phyloP scores from a whole-genome alignment of 371 early-diverging fungal species.

The Mortierella sp. region DNA sequence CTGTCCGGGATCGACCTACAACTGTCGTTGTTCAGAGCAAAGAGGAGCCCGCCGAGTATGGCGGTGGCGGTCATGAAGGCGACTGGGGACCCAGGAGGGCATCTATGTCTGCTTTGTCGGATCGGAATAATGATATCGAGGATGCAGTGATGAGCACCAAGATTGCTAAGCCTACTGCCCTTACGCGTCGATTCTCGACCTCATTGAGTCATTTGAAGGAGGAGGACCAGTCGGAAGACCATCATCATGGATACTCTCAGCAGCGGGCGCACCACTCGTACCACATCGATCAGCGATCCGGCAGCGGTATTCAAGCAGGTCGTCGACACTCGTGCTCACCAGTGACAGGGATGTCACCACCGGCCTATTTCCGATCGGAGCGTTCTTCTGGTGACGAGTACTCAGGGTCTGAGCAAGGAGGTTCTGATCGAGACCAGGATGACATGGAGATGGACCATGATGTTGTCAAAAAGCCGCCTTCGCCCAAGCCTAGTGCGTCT shows the following conservation, averaged over 20 bases:
- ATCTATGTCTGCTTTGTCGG: not conserved
- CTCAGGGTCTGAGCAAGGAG: constrained; percentile 34
- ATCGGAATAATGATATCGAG: constrained; percentile 7
- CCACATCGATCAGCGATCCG: constrained; percentile 20
- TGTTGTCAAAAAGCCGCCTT: constrained; percentile 11
- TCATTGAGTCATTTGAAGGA: constrained; percentile 38
- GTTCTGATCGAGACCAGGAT: constrained; percentile 34
- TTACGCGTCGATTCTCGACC: constrained; percentile 42
- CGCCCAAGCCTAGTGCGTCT: constrained; percentile 18
- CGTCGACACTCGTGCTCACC: constrained; percentile 8
- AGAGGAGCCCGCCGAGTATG: constrained; percentile 4
- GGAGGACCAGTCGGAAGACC: constrained; percentile 33
- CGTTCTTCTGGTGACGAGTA: constrained; percentile 29
- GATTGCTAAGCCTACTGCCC: constrained; percentile 13
- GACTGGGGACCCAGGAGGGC: constrained; percentile 1
- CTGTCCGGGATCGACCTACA: constrained; percentile 7
- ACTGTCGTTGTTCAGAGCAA: constrained; percentile 37
- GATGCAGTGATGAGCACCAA: constrained; percentile 25
- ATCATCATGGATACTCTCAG: not conserved
- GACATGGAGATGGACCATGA: constrained; percentile 22
- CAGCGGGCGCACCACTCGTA: constrained; percentile 18
- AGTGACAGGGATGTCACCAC: not conserved
- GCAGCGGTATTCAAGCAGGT: not conserved
- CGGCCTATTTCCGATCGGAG: constrained; percentile 16
- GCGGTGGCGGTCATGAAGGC: not conserved